phyloP scores from a whole-genome alignment of 495 filamentous ascomycete genomes.

The Hypoxylon lienhwacheense region DNA sequence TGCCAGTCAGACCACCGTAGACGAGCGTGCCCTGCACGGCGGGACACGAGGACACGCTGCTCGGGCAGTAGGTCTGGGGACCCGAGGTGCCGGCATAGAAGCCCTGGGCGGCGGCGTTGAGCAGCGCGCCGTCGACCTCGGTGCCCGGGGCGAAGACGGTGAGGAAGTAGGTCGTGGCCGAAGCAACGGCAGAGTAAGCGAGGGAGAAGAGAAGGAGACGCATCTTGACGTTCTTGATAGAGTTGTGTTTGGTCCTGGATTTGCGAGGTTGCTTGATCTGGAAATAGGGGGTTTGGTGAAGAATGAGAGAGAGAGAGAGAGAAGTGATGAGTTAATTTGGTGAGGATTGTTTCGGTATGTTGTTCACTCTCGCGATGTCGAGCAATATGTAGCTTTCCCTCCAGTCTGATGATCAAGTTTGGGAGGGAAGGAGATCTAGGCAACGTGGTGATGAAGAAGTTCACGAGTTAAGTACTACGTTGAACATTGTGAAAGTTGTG shows the following conservation, averaged over 20 bases:
- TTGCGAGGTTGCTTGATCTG: background rate
- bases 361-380: no score
- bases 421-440: no score
- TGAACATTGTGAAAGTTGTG: no score
- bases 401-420: no score
- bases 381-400: no score
- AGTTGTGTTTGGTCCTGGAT: background rate
- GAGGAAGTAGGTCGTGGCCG: conserved; percentile 27
- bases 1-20: conserved; percentile 11
- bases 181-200: conserved; percentile 14
- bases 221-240: conserved; percentile 6
- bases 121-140: conserved; percentile 12
- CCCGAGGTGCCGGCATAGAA: conserved; percentile 29
- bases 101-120: conserved; percentile 28
- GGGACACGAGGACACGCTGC: conserved; percentile 14
- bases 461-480: no score
- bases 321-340: background rate
- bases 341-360: background rate
- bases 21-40: conserved; percentile 29
- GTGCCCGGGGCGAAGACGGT: conserved; percentile 29
- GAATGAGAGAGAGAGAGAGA: background rate
- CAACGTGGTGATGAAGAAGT: no score
- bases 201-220: background rate
- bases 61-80: conserved; percentile 29
- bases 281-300: background rate